Conservation (phyloP, 805 yeast species). For the Clavispora vitiphila region DNA sequence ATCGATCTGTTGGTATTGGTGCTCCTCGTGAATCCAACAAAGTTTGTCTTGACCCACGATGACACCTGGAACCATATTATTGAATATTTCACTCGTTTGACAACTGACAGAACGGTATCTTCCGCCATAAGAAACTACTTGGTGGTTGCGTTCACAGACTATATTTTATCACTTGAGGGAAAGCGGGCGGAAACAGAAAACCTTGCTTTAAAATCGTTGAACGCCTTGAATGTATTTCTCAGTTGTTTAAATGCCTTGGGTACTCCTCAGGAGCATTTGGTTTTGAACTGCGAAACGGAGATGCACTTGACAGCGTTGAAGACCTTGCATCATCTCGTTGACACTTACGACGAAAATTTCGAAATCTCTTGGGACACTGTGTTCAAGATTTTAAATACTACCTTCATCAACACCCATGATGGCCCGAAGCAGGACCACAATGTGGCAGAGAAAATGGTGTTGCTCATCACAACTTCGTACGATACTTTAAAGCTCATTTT, state of each 20-base stretch:
- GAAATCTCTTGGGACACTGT: constrained; percentile 70
- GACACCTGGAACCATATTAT: constrained; percentile 46
- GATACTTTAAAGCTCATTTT: constrained; percentile 77
- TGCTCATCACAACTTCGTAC: constrained; percentile 64
- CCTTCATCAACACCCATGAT: constrained; percentile 37
- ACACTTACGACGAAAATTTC: constrained; percentile 63
- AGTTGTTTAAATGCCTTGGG: constrained; percentile 35
- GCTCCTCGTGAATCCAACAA: constrained; percentile 44
- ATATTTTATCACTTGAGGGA: constrained; percentile 28
- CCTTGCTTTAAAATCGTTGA: constrained; percentile 46
- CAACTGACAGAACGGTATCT: constrained; percentile 38
- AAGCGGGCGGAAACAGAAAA: constrained; percentile 1
- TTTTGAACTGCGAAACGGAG: constrained; percentile 60
- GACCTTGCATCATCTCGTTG: constrained; percentile 68
- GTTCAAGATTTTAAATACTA: constrained; percentile 55
- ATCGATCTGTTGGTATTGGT: constrained; percentile 50
- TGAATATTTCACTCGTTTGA: constrained; percentile 42
- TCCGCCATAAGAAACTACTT: constrained; percentile 43
- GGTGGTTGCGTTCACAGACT: constrained; percentile 47
- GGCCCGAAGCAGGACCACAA: constrained; percentile 20
- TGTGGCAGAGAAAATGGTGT: constrained; percentile 43
- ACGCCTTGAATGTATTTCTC: constrained; percentile 44
- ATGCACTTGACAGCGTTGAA: constrained; percentile 58
- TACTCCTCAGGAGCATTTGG: constrained; percentile 36
- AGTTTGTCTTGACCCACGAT: constrained; percentile 41